Conservation (phyloP, 2,329 filamentous ascomycete genomes). For the Colletotrichum zoysiae region DNA sequence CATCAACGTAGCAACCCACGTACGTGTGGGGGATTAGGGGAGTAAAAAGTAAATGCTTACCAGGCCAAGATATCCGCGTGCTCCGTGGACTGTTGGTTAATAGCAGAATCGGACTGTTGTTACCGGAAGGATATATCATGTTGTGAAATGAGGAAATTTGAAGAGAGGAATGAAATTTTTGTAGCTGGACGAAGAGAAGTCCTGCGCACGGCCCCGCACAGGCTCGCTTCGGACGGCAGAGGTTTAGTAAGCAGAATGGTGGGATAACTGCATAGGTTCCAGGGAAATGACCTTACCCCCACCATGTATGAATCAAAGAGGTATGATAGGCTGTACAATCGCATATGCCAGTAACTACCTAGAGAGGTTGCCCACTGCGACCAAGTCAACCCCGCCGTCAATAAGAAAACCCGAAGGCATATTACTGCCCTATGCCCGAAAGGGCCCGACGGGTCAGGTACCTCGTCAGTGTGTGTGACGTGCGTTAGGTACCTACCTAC, state of each 20-base stretch:
- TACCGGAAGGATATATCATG: neutral
- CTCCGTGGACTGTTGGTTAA: neutral
- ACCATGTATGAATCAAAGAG: neutral
- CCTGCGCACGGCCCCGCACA: conserved; percentile 9
- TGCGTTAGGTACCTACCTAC: conserved; percentile 3
- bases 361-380: conserved; percentile 21
- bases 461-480: neutral
- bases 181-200: conserved; percentile 1
- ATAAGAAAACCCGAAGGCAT: conserved; percentile 3
- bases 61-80: neutral
- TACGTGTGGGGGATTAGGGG: neutral
- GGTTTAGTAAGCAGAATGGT: neutral
- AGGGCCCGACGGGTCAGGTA: neutral
- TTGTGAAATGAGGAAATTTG: neutral
- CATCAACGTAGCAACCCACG: conserved; percentile 36
- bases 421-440: conserved; percentile 18
- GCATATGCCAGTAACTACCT: neutral
- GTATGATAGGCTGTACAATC: neutral
- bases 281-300: neutral
- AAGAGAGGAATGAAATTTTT: conserved; percentile 6
- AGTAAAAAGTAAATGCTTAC: conserved; percentile 3
- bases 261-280: neutral
- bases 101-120: neutral
- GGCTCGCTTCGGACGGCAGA: conserved; percentile 2
- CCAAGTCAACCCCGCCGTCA: conserved; percentile 12